These are phyloP conservation scores for Podaxis mareebaensis DNA, from an alignment of 768 basidiomycete species.

Conservation along the genomic window DNA sequence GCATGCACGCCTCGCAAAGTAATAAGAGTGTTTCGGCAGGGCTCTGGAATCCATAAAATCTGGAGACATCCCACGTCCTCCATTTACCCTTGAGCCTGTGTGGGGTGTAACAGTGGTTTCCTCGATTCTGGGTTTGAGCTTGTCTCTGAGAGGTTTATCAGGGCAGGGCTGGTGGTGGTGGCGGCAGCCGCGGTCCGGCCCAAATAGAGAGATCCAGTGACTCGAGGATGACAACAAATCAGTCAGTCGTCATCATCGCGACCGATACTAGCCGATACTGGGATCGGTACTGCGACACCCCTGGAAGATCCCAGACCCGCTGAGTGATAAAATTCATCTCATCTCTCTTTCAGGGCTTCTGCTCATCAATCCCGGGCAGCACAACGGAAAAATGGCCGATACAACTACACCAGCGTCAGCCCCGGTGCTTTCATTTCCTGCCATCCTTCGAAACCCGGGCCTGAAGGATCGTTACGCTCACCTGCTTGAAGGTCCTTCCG, in stretches of 20 bases:
- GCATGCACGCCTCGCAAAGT: too few species aligned
- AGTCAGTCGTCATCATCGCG: too few species aligned
- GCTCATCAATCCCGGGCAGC: background rate
- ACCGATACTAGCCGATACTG: background rate
- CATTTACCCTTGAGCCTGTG: too few species aligned
- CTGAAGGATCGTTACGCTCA: slow-evolving; percentile 55
- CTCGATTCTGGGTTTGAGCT: too few species aligned
- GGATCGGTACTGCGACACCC: background rate
- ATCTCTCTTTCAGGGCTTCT: background rate
- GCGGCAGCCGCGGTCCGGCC: background rate
- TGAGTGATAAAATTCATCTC: background rate
- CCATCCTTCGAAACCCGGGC: slow-evolving; percentile 62
- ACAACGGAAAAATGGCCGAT: background rate
- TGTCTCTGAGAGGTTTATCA: too few species aligned
- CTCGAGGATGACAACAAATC: background rate
- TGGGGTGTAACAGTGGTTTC: too few species aligned
- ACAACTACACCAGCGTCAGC: slow-evolving; percentile 27
- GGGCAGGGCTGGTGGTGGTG: too few species aligned
- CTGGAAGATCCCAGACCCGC: background rate
- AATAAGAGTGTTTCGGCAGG: too few species aligned
- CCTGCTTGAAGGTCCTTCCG: slow-evolving; percentile 33
- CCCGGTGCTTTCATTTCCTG: slow-evolving; percentile 67
- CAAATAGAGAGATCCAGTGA: background rate
- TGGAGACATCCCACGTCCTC: too few species aligned
- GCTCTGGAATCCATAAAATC: too few species aligned